phyloP scores from a whole-genome alignment of 345 rosid species.

The Corymbia maculata region DNA sequence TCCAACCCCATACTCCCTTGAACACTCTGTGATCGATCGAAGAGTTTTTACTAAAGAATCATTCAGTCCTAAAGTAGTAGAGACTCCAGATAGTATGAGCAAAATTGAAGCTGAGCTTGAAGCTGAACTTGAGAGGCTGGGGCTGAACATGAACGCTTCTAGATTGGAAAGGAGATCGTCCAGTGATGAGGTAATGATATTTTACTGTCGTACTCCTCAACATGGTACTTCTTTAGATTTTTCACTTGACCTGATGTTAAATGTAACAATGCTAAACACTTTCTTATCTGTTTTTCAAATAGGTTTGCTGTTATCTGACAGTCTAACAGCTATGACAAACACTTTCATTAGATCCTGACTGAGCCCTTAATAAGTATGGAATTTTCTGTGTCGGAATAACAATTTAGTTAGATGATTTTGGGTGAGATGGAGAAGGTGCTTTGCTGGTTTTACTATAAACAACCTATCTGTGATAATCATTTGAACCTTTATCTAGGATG shows the following conservation, averaged over 20 bases:
- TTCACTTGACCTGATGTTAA: not conserved
- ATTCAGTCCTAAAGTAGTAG: constrained; percentile 22
- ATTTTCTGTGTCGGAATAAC: not conserved
- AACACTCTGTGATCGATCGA: constrained; percentile 2
- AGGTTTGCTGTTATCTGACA: not conserved
- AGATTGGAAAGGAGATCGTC: constrained; percentile 29
- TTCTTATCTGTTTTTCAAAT: not conserved
- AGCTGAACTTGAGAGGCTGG: constrained; percentile 94
- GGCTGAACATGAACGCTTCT: constrained; percentile 44
- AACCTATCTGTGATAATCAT: not conserved
- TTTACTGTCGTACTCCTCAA: not conserved
- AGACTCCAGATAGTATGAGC: constrained; percentile 42
- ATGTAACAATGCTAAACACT: not conserved
- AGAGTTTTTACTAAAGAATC: constrained; percentile 12
- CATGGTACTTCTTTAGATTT: not conserved
- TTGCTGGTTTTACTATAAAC: not conserved
- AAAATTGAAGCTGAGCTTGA: constrained; percentile 93
- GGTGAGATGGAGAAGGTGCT: not conserved
- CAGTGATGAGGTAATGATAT: constrained; percentile 44
- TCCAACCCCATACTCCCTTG: constrained; percentile 1
- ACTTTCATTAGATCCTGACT: not conserved
- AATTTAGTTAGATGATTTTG: not conserved
- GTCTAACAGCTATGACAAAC: not conserved
- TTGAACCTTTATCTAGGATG: not conserved
- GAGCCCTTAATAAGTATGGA: not conserved